These are phyloP conservation scores for Cephalotrichum gorgonifer DNA, from an alignment of 2,329 filamentous ascomycete species.

Conservation along the genomic window DNA sequence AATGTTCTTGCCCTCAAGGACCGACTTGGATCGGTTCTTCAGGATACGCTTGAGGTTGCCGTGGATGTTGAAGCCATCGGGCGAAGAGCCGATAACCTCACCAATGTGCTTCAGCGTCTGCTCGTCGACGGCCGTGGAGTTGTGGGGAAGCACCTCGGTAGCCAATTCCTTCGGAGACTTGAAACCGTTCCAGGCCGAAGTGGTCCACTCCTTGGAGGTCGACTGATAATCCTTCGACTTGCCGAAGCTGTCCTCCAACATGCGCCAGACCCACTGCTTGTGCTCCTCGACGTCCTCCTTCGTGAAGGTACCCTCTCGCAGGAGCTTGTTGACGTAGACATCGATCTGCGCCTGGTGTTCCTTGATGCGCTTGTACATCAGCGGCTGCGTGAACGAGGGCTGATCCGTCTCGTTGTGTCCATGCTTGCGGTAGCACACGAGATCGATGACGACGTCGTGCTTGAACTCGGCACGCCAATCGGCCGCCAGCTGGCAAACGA, in stretches of 20 bases:
- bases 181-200: constrained; percentile 98
- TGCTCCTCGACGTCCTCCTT: constrained; percentile 98
- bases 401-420: constrained; percentile 99
- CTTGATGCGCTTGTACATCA: constrained; percentile 98
- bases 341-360: constrained; percentile 77
- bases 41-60: constrained; percentile 97
- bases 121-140: constrained; percentile 68
- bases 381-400: constrained; percentile 96
- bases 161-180: constrained; percentile 97
- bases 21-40: constrained; percentile 77
- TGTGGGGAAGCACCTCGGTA: constrained; percentile 85
- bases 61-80: constrained; percentile 82
- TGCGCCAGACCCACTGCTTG: constrained; percentile 99
- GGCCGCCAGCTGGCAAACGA: constrained; percentile 90
- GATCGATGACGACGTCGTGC: constrained; percentile 93
- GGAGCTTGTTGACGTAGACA: constrained; percentile 83
- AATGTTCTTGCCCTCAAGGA: constrained; percentile 79
- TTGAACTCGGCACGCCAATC: constrained; percentile 99
- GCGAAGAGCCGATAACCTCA: constrained; percentile 64
- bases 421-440: constrained; percentile 98
- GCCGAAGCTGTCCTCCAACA: constrained; percentile 95
- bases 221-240: constrained; percentile 97
- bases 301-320: constrained; percentile 88
- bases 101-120: constrained; percentile 73
- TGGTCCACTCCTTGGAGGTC: constrained; percentile 95